Evolutionary conservation across 331 rosid species (phyloP).

Genomic region (Malus hybrid): DNA sequence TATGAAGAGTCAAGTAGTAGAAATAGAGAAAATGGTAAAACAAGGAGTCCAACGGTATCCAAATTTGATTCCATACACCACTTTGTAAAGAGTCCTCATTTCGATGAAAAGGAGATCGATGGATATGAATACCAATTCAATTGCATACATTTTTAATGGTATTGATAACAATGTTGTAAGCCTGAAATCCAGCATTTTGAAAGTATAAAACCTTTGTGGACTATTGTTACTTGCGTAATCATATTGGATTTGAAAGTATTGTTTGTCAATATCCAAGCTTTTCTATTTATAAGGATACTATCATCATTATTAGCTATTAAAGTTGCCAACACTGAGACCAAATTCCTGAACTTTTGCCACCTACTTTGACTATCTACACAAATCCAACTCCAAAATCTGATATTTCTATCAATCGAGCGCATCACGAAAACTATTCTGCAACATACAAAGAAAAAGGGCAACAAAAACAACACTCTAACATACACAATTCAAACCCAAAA

Average conservation of each 20-base stretch:
- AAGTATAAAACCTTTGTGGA: too few species aligned
- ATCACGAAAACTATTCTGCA: not conserved
- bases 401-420: not conserved
- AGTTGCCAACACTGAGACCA: not conserved
- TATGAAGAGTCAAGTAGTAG: not conserved
- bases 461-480: not conserved
- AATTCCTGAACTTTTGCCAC: not conserved
- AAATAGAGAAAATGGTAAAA: not conserved
- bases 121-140: not conserved
- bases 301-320: not conserved
- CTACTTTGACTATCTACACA: not conserved
- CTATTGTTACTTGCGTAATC: not conserved
- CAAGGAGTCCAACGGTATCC: not conserved
- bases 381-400: not conserved
- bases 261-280: not conserved
- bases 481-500: not conserved
- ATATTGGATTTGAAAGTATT: not conserved
- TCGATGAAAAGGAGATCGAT: not conserved
- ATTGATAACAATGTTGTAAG: not conserved
- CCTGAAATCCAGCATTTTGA: not conserved
- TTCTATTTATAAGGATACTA: not conserved
- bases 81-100: not conserved
- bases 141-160: not conserved
- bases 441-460: not conserved
- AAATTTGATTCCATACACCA: not conserved